These are phyloP conservation scores for Eucalyptus urophylla DNA, from an alignment of 345 rosid genomes.

Conservation along the genomic window DNA sequence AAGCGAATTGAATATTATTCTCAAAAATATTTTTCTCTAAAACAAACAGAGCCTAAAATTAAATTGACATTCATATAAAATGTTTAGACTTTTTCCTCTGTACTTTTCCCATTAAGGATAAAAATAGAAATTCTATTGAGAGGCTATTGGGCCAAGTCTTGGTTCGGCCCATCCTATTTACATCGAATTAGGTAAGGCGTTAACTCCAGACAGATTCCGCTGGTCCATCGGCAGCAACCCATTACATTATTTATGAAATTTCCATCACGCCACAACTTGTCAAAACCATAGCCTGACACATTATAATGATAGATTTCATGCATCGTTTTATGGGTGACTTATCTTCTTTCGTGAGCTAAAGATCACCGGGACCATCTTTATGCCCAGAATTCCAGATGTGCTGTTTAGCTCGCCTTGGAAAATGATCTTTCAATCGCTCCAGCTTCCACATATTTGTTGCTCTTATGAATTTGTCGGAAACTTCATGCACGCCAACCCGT, in stretches of 20 bases:
- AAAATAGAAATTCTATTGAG: neutral
- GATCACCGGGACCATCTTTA: neutral
- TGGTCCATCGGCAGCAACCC: neutral
- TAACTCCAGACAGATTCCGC: neutral
- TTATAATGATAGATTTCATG: neutral
- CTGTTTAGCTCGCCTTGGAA: neutral
- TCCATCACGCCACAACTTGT: neutral
- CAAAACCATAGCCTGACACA: neutral
- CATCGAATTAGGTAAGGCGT: neutral
- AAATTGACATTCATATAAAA: too few species aligned
- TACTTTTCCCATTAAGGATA: neutral
- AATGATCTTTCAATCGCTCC: neutral
- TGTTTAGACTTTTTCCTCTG: neutral
- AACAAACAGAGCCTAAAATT: neutral
- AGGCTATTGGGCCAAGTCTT: neutral
- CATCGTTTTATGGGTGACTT: neutral
- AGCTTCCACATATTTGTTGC: neutral
- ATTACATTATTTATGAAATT: neutral
- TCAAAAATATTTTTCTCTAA: accelerated
- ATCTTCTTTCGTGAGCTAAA: neutral
- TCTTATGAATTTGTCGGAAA: neutral
- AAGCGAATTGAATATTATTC: accelerated
- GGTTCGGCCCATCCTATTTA: neutral
- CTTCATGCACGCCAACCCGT: neutral
- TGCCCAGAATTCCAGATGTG: neutral